Conservation (phyloP, 371 early-diverging fungal species). For the Scutellospora calospora region DNA sequence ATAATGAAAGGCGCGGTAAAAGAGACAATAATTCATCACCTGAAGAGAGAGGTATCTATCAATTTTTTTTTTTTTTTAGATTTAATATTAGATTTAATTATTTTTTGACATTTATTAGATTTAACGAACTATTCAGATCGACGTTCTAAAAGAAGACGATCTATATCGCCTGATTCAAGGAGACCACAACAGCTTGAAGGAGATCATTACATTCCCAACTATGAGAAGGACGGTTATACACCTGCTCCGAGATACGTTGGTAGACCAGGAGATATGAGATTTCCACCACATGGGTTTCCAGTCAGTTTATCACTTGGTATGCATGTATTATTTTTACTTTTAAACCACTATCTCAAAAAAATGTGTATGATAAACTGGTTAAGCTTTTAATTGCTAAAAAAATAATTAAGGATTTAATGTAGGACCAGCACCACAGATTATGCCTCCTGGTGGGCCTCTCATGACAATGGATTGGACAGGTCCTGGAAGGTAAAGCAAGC, state of each 20-base stretch:
- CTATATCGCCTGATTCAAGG: slow-evolving; percentile 57
- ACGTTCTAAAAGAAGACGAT: slow-evolving; percentile 47
- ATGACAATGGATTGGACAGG: slow-evolving; percentile 43
- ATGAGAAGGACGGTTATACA: slow-evolving; percentile 80
- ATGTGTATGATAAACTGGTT: too few relatives aligned
- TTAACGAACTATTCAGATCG: slow-evolving; percentile 20
- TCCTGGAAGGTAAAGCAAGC: slow-evolving; percentile 19
- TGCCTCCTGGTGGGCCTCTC: slow-evolving; percentile 38
- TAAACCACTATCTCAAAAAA: too few relatives aligned
- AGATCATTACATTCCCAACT: slow-evolving; percentile 87
- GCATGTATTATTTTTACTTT: too few relatives aligned
- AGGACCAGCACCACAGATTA: slow-evolving; percentile 29
- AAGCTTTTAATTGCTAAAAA: too few relatives aligned
- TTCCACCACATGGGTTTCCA: slow-evolving; percentile 31
- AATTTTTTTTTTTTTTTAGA: neutral
- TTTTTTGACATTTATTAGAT: neutral
- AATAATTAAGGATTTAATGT: slow-evolving; percentile 32
- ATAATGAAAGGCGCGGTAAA: slow-evolving; percentile 21
- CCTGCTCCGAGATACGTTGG: slow-evolving; percentile 69
- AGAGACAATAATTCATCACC: slow-evolving; percentile 26
- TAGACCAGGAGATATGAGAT: slow-evolving; percentile 44
- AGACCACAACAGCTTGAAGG: slow-evolving; percentile 58
- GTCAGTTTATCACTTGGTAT: slow-evolving; percentile 44
- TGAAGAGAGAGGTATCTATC: slow-evolving; percentile 36
- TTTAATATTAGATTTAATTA: too few relatives aligned